phyloP scores from a whole-genome alignment of 495 filamentous ascomycete species.

The Penicillium fimorum region DNA sequence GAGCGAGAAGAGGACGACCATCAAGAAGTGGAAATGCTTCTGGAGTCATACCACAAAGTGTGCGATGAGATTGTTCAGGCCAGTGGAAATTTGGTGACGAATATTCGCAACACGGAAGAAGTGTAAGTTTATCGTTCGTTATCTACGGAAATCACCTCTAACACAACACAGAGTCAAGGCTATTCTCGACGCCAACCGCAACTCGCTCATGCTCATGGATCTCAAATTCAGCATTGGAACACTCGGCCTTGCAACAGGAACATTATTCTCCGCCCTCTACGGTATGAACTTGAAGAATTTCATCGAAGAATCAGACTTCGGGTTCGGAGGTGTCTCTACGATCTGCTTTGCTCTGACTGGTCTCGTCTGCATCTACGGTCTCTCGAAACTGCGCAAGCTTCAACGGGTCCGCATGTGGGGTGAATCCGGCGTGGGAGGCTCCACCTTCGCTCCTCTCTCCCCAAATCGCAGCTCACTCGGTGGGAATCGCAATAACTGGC shows the following conservation, averaged over 20 bases:
- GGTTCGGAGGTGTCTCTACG: slow-evolving; percentile 72
- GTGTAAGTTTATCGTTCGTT: slow-evolving; percentile 59
- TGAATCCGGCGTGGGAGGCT: slow-evolving; percentile 41
- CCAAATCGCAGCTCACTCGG: slow-evolving; percentile 22
- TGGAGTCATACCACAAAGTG: slow-evolving; percentile 97
- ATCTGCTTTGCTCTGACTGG: slow-evolving; percentile 70
- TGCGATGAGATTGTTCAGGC: slow-evolving; percentile 97
- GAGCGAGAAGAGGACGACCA: slow-evolving; percentile 81
- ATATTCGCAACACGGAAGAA: slow-evolving; percentile 97
- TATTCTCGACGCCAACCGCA: slow-evolving; percentile 95
- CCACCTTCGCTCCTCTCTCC: slow-evolving; percentile 33
- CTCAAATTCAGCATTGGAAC: slow-evolving; percentile 96
- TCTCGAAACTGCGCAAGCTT: slow-evolving; percentile 77
- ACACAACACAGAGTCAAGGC: slow-evolving; percentile 71
- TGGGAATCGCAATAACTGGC: slow-evolving; percentile 42
- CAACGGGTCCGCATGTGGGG: slow-evolving; percentile 89
- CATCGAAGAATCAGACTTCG: slow-evolving; percentile 91
- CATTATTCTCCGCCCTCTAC: slow-evolving; percentile 94
- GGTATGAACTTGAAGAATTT: slow-evolving; percentile 99
- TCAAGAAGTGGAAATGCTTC: slow-evolving; percentile 92
- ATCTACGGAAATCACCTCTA: slow-evolving; percentile 9
- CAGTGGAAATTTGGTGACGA: slow-evolving; percentile 87
- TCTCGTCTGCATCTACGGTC: slow-evolving; percentile 74
- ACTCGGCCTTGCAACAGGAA: slow-evolving; percentile 85
- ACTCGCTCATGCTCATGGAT: slow-evolving; percentile 96